Evolutionary conservation across 2,329 filamentous ascomycete species (phyloP), one percentile per base, ranked within the genome.

Genomic region (Scedosporium apiospermum): DNA sequence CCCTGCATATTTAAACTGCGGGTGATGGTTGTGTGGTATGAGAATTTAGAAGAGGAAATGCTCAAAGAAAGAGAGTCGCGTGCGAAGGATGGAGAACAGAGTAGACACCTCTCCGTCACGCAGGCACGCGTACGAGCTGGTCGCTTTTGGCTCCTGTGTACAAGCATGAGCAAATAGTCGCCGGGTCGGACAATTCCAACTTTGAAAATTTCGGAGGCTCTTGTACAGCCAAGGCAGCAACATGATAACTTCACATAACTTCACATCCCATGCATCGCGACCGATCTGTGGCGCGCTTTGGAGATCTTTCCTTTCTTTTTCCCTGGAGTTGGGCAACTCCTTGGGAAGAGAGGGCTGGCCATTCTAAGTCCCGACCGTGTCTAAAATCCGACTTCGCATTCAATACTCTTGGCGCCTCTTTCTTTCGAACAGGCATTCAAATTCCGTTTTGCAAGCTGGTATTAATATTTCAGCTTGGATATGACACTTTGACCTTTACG

Each of bases 1-100:
- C 42, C 42, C 53, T 23, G 60, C 60, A 62, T 53, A 62, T 62
- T 46, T 62, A 62, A 62, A 62, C 57, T 62, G 60, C 60, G 26
- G 60, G 30, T 9, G 38, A 42, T 27, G 18, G 60, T 21, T 26
- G 53, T 46, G 49, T 34, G 60, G 60, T 57, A 42, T 58, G 51
- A 58, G 49, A 58, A 57, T 27, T 55, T 55, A 55, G 12, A 58
- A 62, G 53, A 61, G 41, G 12, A 41, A 42, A 61, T 38, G 26
- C 27, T 61, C 59, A 51, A 34, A 34, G 41, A 23, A 23, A 27
- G 26, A 53, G 26, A 18, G 44, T 51, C 26, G 59, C 59, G 42
- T 53, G 55, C 38, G 38, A 23, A 62, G 49, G 38, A 49, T 57
- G 60, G 60, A 46, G 60, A 21, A 41, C 34, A 57, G 60, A 62